Evolutionary conservation across 1,284 basidiomycete species (phyloP).

Genomic region (Tremellales sp.): DNA sequence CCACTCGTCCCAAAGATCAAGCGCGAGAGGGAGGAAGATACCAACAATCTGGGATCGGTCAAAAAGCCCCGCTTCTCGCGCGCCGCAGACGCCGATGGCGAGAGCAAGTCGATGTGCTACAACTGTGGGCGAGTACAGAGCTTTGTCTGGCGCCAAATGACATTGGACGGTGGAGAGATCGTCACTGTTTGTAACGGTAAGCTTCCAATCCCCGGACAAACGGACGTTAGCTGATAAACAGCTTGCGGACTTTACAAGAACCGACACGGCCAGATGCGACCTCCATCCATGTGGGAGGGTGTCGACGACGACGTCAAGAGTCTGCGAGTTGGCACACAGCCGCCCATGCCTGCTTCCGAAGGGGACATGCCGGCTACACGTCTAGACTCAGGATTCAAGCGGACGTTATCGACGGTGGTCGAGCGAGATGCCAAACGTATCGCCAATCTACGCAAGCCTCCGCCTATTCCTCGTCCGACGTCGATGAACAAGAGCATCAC

Average conservation of each 20-base stretch:
- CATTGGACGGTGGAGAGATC: conserved; percentile 27
- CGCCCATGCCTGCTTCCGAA: conserved; percentile 13
- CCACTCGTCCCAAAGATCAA: conserved; percentile 6
- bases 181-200: conserved; percentile 45
- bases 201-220: conserved; percentile 2
- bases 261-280: conserved; percentile 39
- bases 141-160: conserved; percentile 43
- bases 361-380: conserved; percentile 7
- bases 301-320: conserved; percentile 28
- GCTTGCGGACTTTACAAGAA: conserved; percentile 49
- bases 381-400: conserved; percentile 28
- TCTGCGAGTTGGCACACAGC: too few species aligned
- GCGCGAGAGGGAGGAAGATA: conserved; percentile 8
- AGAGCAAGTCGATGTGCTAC: conserved; percentile 27
- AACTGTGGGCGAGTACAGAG: conserved; percentile 43
- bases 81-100: background rate
- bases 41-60: too few species aligned
- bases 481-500: conserved; percentile 13
- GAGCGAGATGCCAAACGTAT: conserved; percentile 40
- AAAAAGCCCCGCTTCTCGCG: too few species aligned
- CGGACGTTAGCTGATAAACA: conserved; percentile 4
- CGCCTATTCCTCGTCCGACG: too few species aligned
- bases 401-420: conserved; percentile 37
- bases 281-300: conserved; percentile 38
- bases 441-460: conserved; percentile 15